Conservation (phyloP, 75 land plant genomes). For the Isoetes taiwanensis region DNA sequence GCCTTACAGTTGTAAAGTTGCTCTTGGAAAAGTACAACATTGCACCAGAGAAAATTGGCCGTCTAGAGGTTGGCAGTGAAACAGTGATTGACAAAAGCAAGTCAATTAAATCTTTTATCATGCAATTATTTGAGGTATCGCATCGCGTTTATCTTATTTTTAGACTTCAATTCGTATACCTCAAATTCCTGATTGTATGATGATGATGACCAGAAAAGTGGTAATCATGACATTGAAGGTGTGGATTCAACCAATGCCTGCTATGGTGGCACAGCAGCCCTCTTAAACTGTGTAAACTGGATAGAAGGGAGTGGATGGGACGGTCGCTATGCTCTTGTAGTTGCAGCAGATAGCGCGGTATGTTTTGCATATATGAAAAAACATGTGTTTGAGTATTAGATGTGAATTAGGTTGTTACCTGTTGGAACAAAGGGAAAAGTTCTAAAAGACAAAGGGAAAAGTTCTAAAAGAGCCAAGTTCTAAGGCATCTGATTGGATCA, state of each 20-base stretch:
- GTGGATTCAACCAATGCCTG: slow-evolving; percentile 98
- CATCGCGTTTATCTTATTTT: no score
- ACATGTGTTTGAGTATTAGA: no score
- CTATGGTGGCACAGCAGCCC: slow-evolving; percentile 98
- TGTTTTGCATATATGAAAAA: slow-evolving; percentile 12
- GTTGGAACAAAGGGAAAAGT: no score
- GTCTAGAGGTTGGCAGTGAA: slow-evolving; percentile 12
- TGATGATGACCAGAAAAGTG: slow-evolving; percentile 40
- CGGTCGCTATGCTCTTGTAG: slow-evolving; percentile 92
- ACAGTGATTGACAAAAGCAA: slow-evolving; percentile 12
- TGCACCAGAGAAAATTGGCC: background rate
- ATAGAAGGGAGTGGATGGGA: slow-evolving; percentile 96
- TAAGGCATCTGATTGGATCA: no score
- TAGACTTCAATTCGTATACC: background rate
- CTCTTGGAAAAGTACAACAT: slow-evolving; percentile 7
- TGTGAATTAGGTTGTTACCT: no score
- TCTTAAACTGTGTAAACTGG: slow-evolving; percentile 94
- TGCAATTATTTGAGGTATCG: slow-evolving; percentile 9
- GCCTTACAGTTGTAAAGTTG: slow-evolving; percentile 6
- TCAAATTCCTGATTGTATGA: background rate
- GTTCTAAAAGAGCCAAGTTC: no score
- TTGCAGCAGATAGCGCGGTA: slow-evolving; percentile 99
- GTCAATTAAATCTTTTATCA: background rate
- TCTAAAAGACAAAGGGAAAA: no score
- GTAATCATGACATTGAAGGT: slow-evolving; percentile 90